Conservation (phyloP, 345 rosid genomes). For the Orychophragmus violaceus region DNA sequence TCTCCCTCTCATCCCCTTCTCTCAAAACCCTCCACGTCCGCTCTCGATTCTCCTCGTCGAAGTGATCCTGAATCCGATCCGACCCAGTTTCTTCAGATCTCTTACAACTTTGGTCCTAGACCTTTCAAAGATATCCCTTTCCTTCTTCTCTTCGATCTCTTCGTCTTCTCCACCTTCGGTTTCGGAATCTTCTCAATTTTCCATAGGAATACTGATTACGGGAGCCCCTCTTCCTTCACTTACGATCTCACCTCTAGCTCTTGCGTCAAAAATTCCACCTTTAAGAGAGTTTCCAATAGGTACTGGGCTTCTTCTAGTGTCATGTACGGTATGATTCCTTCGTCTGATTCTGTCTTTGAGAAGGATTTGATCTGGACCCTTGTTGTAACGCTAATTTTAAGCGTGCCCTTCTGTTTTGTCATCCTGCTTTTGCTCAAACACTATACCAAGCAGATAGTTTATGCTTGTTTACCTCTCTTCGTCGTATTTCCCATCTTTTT, state of each 20-base stretch:
- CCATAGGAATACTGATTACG: conserved; percentile 49
- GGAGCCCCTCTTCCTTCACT: conserved; percentile 44
- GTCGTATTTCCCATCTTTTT: conserved; percentile 60
- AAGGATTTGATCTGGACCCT: conserved; percentile 60
- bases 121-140: conserved; percentile 72
- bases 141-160: conserved; percentile 58
- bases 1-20: conserved; percentile 66
- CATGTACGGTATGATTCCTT: conserved; percentile 5
- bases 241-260: conserved; percentile 53
- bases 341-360: conserved; percentile 32
- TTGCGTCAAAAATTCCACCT: conserved; percentile 40
- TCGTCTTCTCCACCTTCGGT: conserved; percentile 57
- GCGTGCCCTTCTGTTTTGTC: conserved; percentile 61
- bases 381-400: conserved; percentile 55
- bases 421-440: conserved; percentile 69
- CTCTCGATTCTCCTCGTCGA: conserved; percentile 33
- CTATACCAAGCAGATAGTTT: conserved; percentile 81
- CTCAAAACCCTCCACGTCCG: conserved; percentile 44
- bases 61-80: conserved; percentile 49
- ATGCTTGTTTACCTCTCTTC: conserved; percentile 69
- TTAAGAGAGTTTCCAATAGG: not conserved
- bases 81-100: conserved; percentile 81
- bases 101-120: conserved; percentile 65
- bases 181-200: conserved; percentile 71
- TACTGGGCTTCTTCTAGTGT: conserved; percentile 20